phyloP scores from a whole-genome alignment of 768 basidiomycete species.

The Russula dissimulans region DNA sequence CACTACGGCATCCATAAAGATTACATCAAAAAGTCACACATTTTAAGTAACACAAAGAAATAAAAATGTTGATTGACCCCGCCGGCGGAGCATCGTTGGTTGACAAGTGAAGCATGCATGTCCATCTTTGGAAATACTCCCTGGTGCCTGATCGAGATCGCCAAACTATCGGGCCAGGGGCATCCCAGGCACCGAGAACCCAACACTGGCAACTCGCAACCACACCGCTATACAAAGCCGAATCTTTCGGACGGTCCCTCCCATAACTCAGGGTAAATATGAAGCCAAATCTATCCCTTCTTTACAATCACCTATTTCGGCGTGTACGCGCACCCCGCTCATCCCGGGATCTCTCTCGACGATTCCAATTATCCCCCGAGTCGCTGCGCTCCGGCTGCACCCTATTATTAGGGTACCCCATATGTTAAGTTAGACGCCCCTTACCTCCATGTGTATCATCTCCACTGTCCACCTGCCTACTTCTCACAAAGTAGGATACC shows the following conservation, averaged over 20 bases:
- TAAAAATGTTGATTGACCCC: background rate
- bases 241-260: too few relatives aligned
- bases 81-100: background rate
- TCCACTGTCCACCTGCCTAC: background rate
- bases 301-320: too few relatives aligned
- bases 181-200: constrained; percentile 13
- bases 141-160: constrained; percentile 15
- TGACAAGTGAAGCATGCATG: background rate
- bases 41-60: background rate
- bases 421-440: background rate
- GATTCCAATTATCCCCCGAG: background rate
- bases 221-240: too few relatives aligned
- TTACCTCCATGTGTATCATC: constrained; percentile 6
- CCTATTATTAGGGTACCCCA: background rate
- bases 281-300: too few relatives aligned
- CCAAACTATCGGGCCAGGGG: background rate
- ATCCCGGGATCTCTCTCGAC: background rate
- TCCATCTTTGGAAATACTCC: background rate
- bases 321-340: background rate
- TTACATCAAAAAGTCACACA: background rate
- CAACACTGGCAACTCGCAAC: background rate
- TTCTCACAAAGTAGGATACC: background rate
- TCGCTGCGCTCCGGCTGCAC: background rate
- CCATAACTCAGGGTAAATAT: background rate
- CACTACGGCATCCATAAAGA: background rate